Base-by-base conservation (phyloP, 257 asterid species). In the Solanum dulcamara region DNA sequence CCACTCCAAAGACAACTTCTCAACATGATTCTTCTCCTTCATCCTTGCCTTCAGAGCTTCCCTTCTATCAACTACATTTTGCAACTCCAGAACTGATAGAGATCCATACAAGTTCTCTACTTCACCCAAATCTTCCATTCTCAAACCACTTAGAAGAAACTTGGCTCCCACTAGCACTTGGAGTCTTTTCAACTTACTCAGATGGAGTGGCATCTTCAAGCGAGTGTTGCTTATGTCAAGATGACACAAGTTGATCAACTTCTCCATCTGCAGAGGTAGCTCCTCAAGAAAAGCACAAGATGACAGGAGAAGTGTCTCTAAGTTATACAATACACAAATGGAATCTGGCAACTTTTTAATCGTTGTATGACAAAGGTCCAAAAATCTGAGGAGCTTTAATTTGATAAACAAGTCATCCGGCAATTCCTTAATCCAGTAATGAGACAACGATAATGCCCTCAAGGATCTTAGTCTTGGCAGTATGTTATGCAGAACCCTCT, bases 11-110 rank as follows among this genome's bases (percentile, higher is more conserved):
- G 53, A 50, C 35, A 82, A 71, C 10, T 14, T 20, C 5, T 40
- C 53, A 71, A 86, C 18, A 40, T 71, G 55, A 5, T 53, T 74
- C 88, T 81, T 81, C 12, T n/a, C 30, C 77, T 33, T 51, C 35
- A 86, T 62, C n/a, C 72, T 74, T 1, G 57, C 88, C 44, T 37
- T 70, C 3, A 0, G 0, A 14, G 84, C 80, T 28, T 83, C 83
- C 12, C 60, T 37, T 4, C 53, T 50, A 42, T n/a, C 10, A 4
- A 10, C 15, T 20, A 82, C 86, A 59, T 51, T 59, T 86, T 86
- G 44, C 28, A 86, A 26, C n/a, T 80, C 80, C 7, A 42, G 3
- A 83, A 83, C 3, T 1, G 48, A 10, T 2, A 86, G 86, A 17
- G 28, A 53, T 11, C 70, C 84, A n/a, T 26, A 44, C 59, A 83